Evolutionary conservation across 2,329 filamentous ascomycete genomes (phyloP), one percentile per base, ranked within the genome.

Genomic region (Fusarium pilosicola): DNA sequence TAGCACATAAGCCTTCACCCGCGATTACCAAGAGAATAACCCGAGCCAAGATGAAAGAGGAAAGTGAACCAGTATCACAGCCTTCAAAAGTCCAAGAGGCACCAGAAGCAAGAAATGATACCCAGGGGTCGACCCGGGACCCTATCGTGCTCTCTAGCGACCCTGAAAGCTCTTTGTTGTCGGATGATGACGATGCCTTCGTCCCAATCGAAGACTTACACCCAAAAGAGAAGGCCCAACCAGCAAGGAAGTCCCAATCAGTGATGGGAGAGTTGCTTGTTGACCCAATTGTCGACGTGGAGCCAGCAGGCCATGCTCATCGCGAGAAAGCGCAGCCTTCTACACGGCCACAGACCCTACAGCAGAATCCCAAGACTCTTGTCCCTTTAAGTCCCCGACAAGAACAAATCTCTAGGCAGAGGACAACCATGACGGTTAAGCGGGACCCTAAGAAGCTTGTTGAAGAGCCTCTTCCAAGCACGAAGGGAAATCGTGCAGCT

Each of bases 131-230:
- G 7, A 48, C 49, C 6, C n/a, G 65, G 7, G 61, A 68, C 10
- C 57, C 62, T 36, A 67, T 78, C 32, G 44, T 74, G 26, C 58
- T 78, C 9, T 74, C 76, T 24, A 78, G 76, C 24, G 70, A 70
- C 38, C 57, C 36, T 14, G 55, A 57, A 12, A 74, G 69, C 42
- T 69, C 61, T 8, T 48, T 36, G 3, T 28, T 48, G 2, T 73
- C 64, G 2, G 70, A 71, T 11, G 32, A 58, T 36, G 52, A 44
- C 9, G 36, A 49, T 13, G 46, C 24, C 9, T 54, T 28, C n/a
- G n/a, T 45, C 13, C 56, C 46, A 34, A 17, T 44, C 15, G 41
- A 54, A 14, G 18, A 30, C 20, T 30, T 39, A 8, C 32, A 18
- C 14, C 42, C 46, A 20, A 26, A n/a, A 24, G 22, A 48, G 45